phyloP scores from a whole-genome alignment of 768 basidiomycete species.

The Lanmaoa pseudosensibilis region DNA sequence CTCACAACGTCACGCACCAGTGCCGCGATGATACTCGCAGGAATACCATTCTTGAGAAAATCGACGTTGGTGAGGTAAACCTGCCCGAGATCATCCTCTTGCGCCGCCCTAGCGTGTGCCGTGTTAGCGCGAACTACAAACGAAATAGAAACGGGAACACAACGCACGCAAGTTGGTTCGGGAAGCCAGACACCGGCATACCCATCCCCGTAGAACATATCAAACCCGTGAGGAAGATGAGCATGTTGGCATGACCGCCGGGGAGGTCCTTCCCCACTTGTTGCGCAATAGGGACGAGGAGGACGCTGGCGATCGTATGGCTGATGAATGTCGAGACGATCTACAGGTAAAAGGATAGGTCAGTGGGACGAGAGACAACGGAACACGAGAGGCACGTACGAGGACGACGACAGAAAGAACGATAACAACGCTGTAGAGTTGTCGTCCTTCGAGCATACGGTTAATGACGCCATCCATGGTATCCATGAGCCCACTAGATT shows the following conservation, averaged over 20 bases:
- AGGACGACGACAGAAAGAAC: slow-evolving; percentile 69
- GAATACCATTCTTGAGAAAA: slow-evolving; percentile 92
- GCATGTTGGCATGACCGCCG: slow-evolving; percentile 69
- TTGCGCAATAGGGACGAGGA: slow-evolving; percentile 95
- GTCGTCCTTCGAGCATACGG: slow-evolving; percentile 56
- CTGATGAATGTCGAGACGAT: slow-evolving; percentile 94
- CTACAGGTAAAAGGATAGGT: slow-evolving; percentile 34
- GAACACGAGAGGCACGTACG: slow-evolving; percentile 40
- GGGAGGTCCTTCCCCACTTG: slow-evolving; percentile 80
- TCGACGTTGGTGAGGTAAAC: slow-evolving; percentile 82
- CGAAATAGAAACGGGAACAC: background rate
- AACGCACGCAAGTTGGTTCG: slow-evolving; percentile 91
- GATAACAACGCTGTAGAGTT: slow-evolving; percentile 68
- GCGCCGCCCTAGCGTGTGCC: slow-evolving; percentile 61
- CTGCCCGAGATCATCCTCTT: slow-evolving; percentile 93
- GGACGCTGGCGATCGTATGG: slow-evolving; percentile 94
- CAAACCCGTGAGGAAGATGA: slow-evolving; percentile 91
- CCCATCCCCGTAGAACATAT: slow-evolving; percentile 98
- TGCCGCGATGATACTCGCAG: slow-evolving; percentile 88
- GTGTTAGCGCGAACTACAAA: background rate
- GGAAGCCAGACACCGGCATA: slow-evolving; percentile 98
- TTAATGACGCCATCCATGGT: slow-evolving; percentile 69
- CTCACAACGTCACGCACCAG: slow-evolving; percentile 43
- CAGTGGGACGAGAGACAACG: background rate
- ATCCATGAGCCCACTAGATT: slow-evolving; percentile 82